phyloP scores from a whole-genome alignment of 352 stramenopile genomes.

The Pythium sukuiense region DNA sequence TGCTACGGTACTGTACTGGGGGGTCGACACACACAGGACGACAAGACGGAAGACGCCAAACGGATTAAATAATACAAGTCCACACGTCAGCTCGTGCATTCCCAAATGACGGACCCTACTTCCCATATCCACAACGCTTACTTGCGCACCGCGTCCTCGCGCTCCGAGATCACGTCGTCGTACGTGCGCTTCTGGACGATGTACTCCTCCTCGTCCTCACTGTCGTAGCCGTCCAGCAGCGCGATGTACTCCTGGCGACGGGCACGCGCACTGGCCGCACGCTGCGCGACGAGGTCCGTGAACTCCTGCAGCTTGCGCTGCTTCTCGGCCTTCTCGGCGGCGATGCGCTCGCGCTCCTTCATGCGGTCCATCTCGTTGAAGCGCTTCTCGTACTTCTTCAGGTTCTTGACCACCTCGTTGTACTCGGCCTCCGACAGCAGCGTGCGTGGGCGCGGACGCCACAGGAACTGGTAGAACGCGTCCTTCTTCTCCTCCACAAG shows the following conservation, averaged over 20 bases:
- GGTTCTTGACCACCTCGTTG: conserved; percentile 95
- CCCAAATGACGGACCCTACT: background rate
- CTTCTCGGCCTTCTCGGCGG: conserved; percentile 66
- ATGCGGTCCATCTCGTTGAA: conserved; percentile 88
- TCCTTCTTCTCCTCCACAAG: conserved; percentile 95
- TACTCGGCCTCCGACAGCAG: conserved; percentile 93
- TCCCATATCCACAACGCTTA: conserved; percentile 21
- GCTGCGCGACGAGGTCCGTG: conserved; percentile 60
- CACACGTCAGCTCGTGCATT: conserved; percentile 6
- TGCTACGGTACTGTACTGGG: no score
- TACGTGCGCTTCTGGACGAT: conserved; percentile 74
- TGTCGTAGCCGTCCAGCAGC: conserved; percentile 78
- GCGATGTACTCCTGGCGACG: conserved; percentile 66
- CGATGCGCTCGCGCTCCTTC: conserved; percentile 77
- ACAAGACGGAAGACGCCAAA: background rate
- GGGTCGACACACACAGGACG: background rate
- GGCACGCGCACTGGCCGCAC: conserved; percentile 27
- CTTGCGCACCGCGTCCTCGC: conserved; percentile 76
- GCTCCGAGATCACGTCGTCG: conserved; percentile 68
- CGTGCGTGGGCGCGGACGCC: conserved; percentile 92
- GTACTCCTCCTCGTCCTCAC: conserved; percentile 82
- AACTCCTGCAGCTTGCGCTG: conserved; percentile 71
- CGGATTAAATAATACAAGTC: conserved; percentile 7
- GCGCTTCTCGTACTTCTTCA: conserved; percentile 96
- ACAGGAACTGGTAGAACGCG: conserved; percentile 94